Conservation (phyloP, 164 flowering plant species). For the Malania oleifera region DNA sequence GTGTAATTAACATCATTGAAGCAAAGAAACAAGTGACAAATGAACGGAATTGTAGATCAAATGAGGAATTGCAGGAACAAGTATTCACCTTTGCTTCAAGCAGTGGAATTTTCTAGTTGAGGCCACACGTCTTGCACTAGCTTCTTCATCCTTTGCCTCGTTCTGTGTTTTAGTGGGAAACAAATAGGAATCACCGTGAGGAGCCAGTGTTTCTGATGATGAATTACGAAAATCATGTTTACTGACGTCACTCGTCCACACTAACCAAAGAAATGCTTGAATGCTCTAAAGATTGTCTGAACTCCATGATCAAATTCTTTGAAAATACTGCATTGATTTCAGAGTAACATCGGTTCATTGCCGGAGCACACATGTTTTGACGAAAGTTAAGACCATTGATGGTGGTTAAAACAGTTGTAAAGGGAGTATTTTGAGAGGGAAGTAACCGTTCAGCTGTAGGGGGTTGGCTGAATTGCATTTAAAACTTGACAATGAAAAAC, state of each 20-base stretch:
- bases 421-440: background rate
- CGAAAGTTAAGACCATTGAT: background rate
- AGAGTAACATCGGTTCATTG: background rate
- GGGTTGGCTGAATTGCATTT: too few species aligned
- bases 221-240: background rate
- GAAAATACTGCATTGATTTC: background rate
- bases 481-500: background rate
- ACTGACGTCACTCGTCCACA: constrained; percentile 9
- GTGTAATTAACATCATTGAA: too few species aligned
- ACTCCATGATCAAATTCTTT: constrained; percentile 1
- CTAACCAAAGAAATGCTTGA: background rate
- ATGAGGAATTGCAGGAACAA: background rate
- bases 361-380: background rate
- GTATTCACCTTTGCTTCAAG: constrained; percentile 27
- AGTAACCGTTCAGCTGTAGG: too few species aligned
- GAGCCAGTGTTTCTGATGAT: constrained; percentile 4
- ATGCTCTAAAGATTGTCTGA: constrained; percentile 3
- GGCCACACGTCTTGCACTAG: constrained; percentile 14
- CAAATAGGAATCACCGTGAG: background rate
- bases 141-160: constrained; percentile 10
- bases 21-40: background rate
- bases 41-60: background rate
- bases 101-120: constrained; percentile 32
- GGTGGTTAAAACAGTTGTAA: background rate
- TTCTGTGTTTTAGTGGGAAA: constrained; percentile 7